Evolutionary conservation across 1,284 basidiomycete genomes (phyloP).

Genomic region (Rhodotorula glutinis): DNA sequence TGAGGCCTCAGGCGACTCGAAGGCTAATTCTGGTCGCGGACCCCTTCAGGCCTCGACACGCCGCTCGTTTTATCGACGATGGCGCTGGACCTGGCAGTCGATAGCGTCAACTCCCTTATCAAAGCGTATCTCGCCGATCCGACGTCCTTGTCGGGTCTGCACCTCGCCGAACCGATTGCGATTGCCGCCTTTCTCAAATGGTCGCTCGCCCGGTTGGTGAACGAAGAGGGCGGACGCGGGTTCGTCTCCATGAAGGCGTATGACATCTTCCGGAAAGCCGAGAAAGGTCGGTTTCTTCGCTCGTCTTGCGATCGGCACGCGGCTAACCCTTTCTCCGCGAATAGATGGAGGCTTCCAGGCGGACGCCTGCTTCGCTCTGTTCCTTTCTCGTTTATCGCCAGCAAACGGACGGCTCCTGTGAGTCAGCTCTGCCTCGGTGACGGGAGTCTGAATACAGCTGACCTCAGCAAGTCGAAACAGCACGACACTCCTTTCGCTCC

Average conservation of each 20-base stretch:
- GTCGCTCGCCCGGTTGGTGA: constrained; percentile 39
- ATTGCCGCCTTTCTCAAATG: constrained; percentile 56
- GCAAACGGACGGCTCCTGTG: constrained; percentile 50
- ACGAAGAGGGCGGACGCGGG: constrained; percentile 36
- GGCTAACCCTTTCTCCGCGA: background rate
- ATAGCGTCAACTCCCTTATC: constrained; percentile 68
- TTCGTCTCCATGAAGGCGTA: constrained; percentile 41
- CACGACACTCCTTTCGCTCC: constrained; percentile 26
- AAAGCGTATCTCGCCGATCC: constrained; percentile 61
- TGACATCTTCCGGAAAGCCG: constrained; percentile 24
- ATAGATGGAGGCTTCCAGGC: constrained; percentile 64
- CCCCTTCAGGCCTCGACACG: constrained; percentile 63
- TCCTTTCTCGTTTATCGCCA: constrained; percentile 73
- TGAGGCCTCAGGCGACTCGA: background rate
- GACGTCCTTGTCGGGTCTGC: constrained; percentile 12
- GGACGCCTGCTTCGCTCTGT: constrained; percentile 59
- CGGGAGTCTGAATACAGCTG: no score
- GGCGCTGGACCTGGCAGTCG: constrained; percentile 73
- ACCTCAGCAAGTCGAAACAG: background rate
- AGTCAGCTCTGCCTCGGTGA: background rate
- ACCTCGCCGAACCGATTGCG: constrained; percentile 75
- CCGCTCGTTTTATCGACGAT: constrained; percentile 83
- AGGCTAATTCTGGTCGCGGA: background rate
- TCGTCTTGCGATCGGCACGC: accelerated
- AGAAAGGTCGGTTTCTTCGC: constrained; percentile 15